phyloP scores from a whole-genome alignment of 2,329 filamentous ascomycete species.

The Talaromyces rugulosus region DNA sequence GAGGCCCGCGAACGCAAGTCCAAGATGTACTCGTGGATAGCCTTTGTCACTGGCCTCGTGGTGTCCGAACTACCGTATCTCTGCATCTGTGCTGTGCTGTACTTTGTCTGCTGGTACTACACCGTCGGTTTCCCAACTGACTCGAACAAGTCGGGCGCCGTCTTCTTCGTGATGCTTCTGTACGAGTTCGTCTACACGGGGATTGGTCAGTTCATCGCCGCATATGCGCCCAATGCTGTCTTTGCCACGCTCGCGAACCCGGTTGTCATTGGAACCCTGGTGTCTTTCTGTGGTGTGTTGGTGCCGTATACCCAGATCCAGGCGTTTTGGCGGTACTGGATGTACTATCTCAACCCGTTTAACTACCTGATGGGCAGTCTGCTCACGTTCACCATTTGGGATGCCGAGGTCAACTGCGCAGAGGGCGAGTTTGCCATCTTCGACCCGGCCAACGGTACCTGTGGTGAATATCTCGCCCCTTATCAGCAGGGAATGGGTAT shows the following conservation, averaged over 20 bases:
- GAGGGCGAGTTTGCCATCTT: slow-evolving; percentile 48
- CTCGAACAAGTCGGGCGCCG: slow-evolving; percentile 37
- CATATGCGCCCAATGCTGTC: slow-evolving; percentile 62
- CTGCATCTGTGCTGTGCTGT: slow-evolving; percentile 58
- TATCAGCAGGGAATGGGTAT: slow-evolving; percentile 48
- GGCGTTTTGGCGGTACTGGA: slow-evolving; percentile 67
- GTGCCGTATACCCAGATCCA: slow-evolving; percentile 59
- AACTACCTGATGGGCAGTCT: slow-evolving; percentile 58
- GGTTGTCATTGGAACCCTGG: slow-evolving; percentile 69
- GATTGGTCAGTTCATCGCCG: slow-evolving; percentile 76
- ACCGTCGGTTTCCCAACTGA: slow-evolving; percentile 62
- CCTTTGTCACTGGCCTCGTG: slow-evolving; percentile 64
- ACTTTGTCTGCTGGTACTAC: slow-evolving; percentile 70
- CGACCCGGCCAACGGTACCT: slow-evolving; percentile 47
- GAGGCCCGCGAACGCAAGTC: slow-evolving; percentile 62
- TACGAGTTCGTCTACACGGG: slow-evolving; percentile 68
- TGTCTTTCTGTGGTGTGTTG: slow-evolving; percentile 68
- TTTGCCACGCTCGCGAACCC: slow-evolving; percentile 72
- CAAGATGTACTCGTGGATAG: slow-evolving; percentile 67
- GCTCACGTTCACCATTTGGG: slow-evolving; percentile 51
- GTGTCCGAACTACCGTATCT: slow-evolving; percentile 65
- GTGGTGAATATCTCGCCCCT: slow-evolving; percentile 52
- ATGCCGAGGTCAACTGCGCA: slow-evolving; percentile 43
- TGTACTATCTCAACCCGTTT: slow-evolving; percentile 59
- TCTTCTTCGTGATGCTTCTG: slow-evolving; percentile 68